Percentiles rank a stretch among this genome's conserved stretches.
phyloP scores from a whole-genome alignment of 371 early-diverging fungal species.

The Antonospora locustae region DNA sequence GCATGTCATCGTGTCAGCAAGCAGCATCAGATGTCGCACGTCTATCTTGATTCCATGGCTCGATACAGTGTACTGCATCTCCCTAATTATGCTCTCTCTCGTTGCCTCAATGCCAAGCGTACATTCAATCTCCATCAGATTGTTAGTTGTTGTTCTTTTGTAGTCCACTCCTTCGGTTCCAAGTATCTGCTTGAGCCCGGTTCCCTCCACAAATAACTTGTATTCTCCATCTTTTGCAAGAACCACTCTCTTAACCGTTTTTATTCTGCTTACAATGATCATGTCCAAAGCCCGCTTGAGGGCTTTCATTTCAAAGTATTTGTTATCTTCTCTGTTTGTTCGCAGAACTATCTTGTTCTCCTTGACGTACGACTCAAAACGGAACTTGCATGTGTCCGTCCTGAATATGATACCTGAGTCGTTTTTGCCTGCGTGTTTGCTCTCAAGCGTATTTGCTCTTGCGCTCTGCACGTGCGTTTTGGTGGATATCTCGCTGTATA shows the following conservation, averaged over 20 bases:
- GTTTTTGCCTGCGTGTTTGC: background rate
- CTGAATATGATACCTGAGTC: background rate
- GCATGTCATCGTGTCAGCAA: constrained; percentile 94
- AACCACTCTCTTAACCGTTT: constrained; percentile 69
- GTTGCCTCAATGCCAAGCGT: constrained; percentile 94
- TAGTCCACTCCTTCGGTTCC: constrained; percentile 59
- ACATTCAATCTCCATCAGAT: constrained; percentile 74
- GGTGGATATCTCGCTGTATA: constrained; percentile 63
- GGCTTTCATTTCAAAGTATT: constrained; percentile 61
- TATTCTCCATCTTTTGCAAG: constrained; percentile 61
- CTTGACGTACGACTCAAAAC: too few relatives aligned
- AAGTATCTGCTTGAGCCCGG: constrained; percentile 77
- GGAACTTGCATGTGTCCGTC: too few relatives aligned
- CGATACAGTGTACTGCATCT: constrained; percentile 70
- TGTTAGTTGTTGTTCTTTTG: constrained; percentile 67
- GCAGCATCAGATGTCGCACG: constrained; percentile 81
- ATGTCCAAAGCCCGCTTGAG: constrained; percentile 66
- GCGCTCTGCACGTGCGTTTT: constrained; percentile 58
- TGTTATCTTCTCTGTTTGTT: constrained; percentile 58
- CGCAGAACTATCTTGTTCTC: constrained; percentile 61
- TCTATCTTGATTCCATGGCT: constrained; percentile 88
- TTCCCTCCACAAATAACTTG: constrained; percentile 72
- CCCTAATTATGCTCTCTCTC: constrained; percentile 61
- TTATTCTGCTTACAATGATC: constrained; percentile 68
- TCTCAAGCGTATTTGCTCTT: constrained; percentile 5